These are phyloP conservation scores for Diversispora epigaea DNA, from an alignment of 192 early-diverging fungal species.

Conservation along the genomic window DNA sequence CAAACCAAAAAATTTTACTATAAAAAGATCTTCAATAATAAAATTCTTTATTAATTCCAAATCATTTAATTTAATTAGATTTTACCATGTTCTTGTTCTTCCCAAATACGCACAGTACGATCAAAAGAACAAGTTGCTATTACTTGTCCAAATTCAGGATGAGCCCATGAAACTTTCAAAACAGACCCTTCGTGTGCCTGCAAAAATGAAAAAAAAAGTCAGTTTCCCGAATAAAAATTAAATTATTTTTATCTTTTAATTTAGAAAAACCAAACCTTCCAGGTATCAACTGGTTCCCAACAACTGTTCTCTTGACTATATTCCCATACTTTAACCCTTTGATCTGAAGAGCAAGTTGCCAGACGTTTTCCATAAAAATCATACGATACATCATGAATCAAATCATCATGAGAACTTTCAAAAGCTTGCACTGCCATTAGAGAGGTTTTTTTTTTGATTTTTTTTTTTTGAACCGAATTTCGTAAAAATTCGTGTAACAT, in stretches of 20 bases:
- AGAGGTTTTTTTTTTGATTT: too few species aligned
- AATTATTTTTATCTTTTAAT: conserved; percentile 4
- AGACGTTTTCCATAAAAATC: conserved; percentile 92
- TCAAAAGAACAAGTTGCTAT: conserved; percentile 92
- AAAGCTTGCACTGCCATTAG: conserved; percentile 39
- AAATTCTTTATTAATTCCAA: background rate
- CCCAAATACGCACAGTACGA: conserved; percentile 87
- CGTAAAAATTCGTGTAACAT: too few species aligned
- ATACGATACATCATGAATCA: conserved; percentile 90
- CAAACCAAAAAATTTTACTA: background rate
- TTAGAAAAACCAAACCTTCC: conserved; percentile 56
- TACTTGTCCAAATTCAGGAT: conserved; percentile 94
- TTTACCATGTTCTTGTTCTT: conserved; percentile 74
- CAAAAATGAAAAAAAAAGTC: background rate
- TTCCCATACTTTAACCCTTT: conserved; percentile 94
- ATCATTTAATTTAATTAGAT: background rate
- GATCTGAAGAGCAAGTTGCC: conserved; percentile 87
- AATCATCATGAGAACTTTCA: conserved; percentile 82
- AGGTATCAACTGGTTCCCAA: conserved; percentile 80
- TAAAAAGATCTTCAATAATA: background rate
- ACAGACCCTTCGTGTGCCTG: conserved; percentile 86
- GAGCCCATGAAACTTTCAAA: conserved; percentile 87
- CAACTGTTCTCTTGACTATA: conserved; percentile 60
- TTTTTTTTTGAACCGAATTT: too few species aligned
- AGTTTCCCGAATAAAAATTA: background rate